Evolutionary conservation across 1,139 yeast genomes (phyloP).

Genomic region (Hansenula lynferdii): DNA sequence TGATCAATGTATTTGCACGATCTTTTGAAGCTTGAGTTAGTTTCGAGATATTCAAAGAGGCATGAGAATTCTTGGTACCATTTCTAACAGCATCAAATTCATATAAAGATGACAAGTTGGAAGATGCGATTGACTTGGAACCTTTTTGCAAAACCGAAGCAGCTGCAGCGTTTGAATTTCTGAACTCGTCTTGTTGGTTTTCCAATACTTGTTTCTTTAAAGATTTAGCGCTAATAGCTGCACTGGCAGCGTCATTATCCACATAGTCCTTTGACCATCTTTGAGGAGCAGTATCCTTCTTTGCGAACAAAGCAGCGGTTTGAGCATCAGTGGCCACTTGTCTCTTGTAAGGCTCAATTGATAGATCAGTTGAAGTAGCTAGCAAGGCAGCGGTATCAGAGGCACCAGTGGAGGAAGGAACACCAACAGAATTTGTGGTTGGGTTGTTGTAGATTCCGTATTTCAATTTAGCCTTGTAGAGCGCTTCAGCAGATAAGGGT

Average conservation of each 20-base stretch:
- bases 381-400: conserved; percentile 74
- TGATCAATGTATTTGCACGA: conserved; percentile 13
- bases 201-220: conserved; percentile 1
- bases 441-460: conserved; percentile 76
- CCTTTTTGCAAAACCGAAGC: conserved; percentile 17
- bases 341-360: conserved; percentile 63
- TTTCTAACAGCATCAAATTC: conserved; percentile 37
- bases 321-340: conserved; percentile 62
- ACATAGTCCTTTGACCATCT: conserved; percentile 41
- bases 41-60: conserved; percentile 28
- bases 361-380: conserved; percentile 62
- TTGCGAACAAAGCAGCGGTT: conserved; percentile 56
- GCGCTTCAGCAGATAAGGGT: conserved; percentile 69
- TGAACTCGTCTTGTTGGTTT: background rate
- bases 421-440: conserved; percentile 65
- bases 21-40: conserved; percentile 17
- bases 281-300: conserved; percentile 33
- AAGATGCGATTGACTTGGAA: conserved; percentile 26
- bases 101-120: conserved; percentile 29
- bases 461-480: conserved; percentile 71
- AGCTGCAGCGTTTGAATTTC: conserved; percentile 24
- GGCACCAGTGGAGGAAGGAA: conserved; percentile 39
- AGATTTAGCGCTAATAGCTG: conserved; percentile 32
- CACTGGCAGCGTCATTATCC: conserved; percentile 35
- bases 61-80: conserved; percentile 29